Base-by-base conservation (phyloP, 1,139 yeast genomes). In the Sugiyamaella sp. region DNA sequence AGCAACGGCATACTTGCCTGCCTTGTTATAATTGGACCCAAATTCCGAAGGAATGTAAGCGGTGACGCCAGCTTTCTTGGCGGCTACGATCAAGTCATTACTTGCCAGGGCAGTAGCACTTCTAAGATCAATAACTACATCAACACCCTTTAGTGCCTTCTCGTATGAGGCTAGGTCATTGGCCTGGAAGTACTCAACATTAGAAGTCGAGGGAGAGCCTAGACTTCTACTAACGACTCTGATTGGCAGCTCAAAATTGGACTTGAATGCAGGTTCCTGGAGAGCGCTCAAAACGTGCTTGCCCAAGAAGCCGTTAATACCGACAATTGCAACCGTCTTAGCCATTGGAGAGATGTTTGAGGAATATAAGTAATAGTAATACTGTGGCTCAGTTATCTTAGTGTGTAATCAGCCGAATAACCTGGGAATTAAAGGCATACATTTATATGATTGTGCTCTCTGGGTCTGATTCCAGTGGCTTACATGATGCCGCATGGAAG, bases 21-120 rank as follows among this genome's bases (percentile, higher is more conserved):
- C 66, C 4, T 57, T 64, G 27, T 74, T 55, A 29, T 74, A 56
- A 49, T 81, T 81, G 38, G 72, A 63, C 46, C 89, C 89, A 60
- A 80, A 84, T 63, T 83, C 87, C 2, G 87, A 79, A 33, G 88
- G 86, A 56, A 84, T 75, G 67, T 76, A 82, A 35, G 82, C 63
- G 64, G 79, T 78, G 44, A 83, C 82, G 5, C 66, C 76, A 39
- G 77, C 75, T 16, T 64, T 64, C 8, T 65, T 63, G 2, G 78
- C 74, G 3, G 81, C 75, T 1, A 71, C 69, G 9, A 72, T 58
- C 21, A 71, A 49, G 12, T 62, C 60, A 17, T 29, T 14, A 9
- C 37, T 49, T 3, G 32, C 38, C 16, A 51, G 19, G n/a, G 54
- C 51, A 16, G 24, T 29, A 8, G 42, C 61, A 14, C 70, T 66